Base-by-base conservation (phyloP, 2,329 filamentous ascomycete genomes). In the Venturia oleaginea region DNA sequence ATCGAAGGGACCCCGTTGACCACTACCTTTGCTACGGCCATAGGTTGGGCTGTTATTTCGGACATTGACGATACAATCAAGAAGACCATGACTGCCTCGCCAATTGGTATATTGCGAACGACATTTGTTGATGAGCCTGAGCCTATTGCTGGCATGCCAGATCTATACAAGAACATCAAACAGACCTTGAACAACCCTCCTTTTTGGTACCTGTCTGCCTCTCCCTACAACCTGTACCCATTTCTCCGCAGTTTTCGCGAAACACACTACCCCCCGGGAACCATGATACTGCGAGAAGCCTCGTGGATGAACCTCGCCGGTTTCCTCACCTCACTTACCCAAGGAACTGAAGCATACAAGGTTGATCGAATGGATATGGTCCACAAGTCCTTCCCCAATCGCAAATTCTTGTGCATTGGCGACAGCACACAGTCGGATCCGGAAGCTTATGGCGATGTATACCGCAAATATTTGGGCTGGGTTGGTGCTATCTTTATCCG, bases 51-150 rank as follows among this genome's bases (percentile, higher is more conserved):
- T 15, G 78, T 97, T 15, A 86, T 97, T 67, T 93, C 89, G 46
- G 93, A 97, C 70, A 85, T 97, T 68, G 94, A 97, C 72, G 93
- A 97, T 76, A 96, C 92, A 0, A 96, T 97, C 79, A 97, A 97
- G 76, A 79, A 92, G 68, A 97, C 93, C 0, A 81, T 89, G 74
- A 96, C 93, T 0, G 85, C 87, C 54, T 88, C 90, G 61, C 87
- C 91, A 0, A 81, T 89, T 8, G 91, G 91, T 2, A 93, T 97
- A 70, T 79, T 97, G 5, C 83, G 85, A 59, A 88, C 88, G 62
- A 97, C 93, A 0, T 97, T 97, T 71, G 84, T 90, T 59, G 88
- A 92, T 61, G 79, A 85, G 19, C 88, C 92, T 0, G 79, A 82
- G 17, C 85, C 90, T 0, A 85, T 93, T 17, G 71, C 81, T 0